Evolutionary conservation across 306 rosid genomes (phyloP), one percentile per base, ranked within the genome.

Genomic region (Vachellia pachyceras): DNA sequence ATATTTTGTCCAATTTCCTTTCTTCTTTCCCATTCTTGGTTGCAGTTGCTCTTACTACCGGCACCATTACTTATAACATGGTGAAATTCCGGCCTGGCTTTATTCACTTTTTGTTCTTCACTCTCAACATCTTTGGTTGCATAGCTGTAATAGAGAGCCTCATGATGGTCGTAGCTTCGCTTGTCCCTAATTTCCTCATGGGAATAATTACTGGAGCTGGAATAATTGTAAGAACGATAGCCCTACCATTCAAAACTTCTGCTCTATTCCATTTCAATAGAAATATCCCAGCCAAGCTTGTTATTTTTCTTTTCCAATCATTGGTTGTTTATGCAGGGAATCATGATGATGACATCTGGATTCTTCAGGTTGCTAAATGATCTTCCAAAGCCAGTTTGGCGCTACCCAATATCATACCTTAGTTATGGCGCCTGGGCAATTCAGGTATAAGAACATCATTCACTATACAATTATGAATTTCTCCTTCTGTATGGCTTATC

Each of bases 161-260:
- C 86, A 93, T 95, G 99, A 95, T 95, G 99, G 98, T 95, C 81
- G 92, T 95, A 17, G 99, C 99, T 61, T 89, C 99, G 52, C 84
- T 95, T 69, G 99, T 95, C 79, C 99, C 99, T 25, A 95, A 95
- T 85, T 95, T 93, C 82, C 97, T 95, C 25, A 95, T 95, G 99
- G 99, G 99, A 68, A 93, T 93, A 70, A 84, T 95, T 64, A 89
- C 97, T 10, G 99, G 98, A 22, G 97, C 99, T 61, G 99, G 99
- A 81, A 69, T 95, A 82, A 95, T 95, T 87, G 99, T 95, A 85
- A 89, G 96, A 76, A 79, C 74, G 55, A 46, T 54, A 20, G 18
- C 76, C 72, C 41, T 58, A 37, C 20, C 74, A 52, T 35, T 41
- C 14, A 25, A 12, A 44, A 69, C 54, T 10, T 29, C 55, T 5